A percentile compares a stretch with the other conserved stretches of the same genome.
phyloP scores from a whole-genome alignment of 768 basidiomycete genomes.

The Calocera viscosa region DNA sequence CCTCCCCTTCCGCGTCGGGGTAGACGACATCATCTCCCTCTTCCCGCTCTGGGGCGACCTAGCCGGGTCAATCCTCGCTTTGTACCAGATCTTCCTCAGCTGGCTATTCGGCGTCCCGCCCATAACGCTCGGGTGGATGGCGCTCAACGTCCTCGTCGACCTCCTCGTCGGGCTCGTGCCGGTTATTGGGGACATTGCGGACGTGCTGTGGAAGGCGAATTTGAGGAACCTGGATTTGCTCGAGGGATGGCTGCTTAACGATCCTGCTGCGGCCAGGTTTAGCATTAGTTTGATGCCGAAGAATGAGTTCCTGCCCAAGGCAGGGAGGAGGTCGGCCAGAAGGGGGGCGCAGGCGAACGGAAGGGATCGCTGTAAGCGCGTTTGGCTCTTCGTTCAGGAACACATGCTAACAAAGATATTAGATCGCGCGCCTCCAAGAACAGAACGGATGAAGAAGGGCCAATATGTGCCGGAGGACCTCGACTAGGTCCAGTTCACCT shows the following conservation, averaged over 20 bases:
- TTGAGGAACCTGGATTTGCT: constrained; percentile 15
- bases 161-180: constrained; percentile 14
- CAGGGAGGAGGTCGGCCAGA: not conserved
- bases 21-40: constrained; percentile 13
- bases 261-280: constrained; percentile 10
- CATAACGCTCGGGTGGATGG: constrained; percentile 14
- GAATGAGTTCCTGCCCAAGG: constrained; percentile 10
- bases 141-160: constrained; percentile 13
- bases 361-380: not conserved
- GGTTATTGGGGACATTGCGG: constrained; percentile 14
- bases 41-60: constrained; percentile 15
- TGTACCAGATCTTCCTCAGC: constrained; percentile 15
- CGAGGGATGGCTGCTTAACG: constrained; percentile 15
- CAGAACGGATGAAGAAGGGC: constrained; percentile 1
- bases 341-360: not conserved
- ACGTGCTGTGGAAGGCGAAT: constrained; percentile 16
- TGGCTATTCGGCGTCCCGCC: constrained; percentile 15
- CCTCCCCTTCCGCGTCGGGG: constrained; percentile 14
- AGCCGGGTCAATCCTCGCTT: constrained; percentile 11
- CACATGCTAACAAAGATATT: not conserved
- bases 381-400: not conserved
- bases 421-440: not conserved
- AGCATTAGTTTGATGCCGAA: constrained; percentile 13
- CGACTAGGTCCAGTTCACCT: not conserved
- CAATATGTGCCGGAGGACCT: constrained; percentile 4